These are phyloP conservation scores for Clavispora santaluciae DNA, from an alignment of 805 yeast genomes.

Conservation along the genomic window DNA sequence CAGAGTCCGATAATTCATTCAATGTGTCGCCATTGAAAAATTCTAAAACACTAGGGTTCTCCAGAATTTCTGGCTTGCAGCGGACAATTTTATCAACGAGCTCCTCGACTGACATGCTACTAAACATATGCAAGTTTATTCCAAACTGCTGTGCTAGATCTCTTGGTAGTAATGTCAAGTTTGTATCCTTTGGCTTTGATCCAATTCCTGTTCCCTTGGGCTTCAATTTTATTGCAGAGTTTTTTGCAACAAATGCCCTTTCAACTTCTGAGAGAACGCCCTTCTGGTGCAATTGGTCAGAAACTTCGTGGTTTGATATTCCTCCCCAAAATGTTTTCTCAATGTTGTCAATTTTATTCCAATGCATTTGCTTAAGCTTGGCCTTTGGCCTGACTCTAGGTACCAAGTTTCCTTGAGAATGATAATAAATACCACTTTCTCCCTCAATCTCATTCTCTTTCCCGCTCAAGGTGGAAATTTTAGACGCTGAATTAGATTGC, in stretches of 20 bases:
- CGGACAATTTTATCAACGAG: slow-evolving; percentile 49
- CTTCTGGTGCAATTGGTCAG: slow-evolving; percentile 60
- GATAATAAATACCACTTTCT: slow-evolving; percentile 1
- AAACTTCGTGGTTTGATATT: slow-evolving; percentile 51
- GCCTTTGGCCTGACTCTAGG: slow-evolving; percentile 51
- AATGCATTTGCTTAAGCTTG: slow-evolving; percentile 89
- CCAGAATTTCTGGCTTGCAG: slow-evolving; percentile 54
- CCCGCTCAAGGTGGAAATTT: neutral
- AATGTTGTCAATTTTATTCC: slow-evolving; percentile 88
- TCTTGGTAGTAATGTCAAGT: slow-evolving; percentile 67
- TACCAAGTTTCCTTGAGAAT: slow-evolving; percentile 1
- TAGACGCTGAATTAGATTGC: too few relatives aligned
- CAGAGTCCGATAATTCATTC: slow-evolving; percentile 50
- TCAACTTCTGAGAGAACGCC: slow-evolving; percentile 87
- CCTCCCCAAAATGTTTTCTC: slow-evolving; percentile 84
- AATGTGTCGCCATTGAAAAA: slow-evolving; percentile 67
- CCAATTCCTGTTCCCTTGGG: slow-evolving; percentile 8
- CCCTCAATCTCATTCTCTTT: neutral
- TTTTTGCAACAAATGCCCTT: slow-evolving; percentile 80
- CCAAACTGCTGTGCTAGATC: slow-evolving; percentile 80
- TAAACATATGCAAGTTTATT: slow-evolving; percentile 65
- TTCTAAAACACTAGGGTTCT: slow-evolving; percentile 57
- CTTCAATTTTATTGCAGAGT: slow-evolving; percentile 39
- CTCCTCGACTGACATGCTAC: slow-evolving; percentile 47
- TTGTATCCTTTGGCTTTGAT: slow-evolving; percentile 25